Conservation (phyloP, 2,329 filamentous ascomycete genomes). For the Sodiomyces alkalinus region DNA sequence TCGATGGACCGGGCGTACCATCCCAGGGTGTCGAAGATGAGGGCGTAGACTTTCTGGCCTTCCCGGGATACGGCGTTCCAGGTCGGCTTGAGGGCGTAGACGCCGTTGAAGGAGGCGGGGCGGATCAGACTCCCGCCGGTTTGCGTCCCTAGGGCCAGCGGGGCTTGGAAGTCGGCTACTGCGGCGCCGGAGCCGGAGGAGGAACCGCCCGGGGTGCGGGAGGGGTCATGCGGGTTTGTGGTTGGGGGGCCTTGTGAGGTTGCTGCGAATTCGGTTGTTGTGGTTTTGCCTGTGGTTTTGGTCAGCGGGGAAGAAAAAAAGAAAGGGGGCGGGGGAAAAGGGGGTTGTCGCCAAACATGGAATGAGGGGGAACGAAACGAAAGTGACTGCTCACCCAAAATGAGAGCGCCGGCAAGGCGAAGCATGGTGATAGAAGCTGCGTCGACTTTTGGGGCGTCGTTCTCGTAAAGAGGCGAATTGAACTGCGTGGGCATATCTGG, state of each 20-base stretch:
- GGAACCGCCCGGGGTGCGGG: constrained; percentile 51
- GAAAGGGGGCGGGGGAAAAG: neutral
- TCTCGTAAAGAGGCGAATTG: constrained; percentile 38
- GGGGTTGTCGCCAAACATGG: no score
- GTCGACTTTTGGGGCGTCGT: constrained; percentile 29
- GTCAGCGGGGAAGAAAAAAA: no score
- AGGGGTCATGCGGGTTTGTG: constrained; percentile 47
- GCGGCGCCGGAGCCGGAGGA: constrained; percentile 52
- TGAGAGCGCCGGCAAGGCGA: constrained; percentile 37
- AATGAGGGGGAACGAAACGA: no score
- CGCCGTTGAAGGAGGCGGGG: constrained; percentile 48
- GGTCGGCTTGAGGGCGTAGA: constrained; percentile 51
- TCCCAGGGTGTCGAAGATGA: constrained; percentile 47
- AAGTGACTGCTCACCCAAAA: no score
- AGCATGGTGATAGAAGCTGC: constrained; percentile 35
- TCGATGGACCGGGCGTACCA: constrained; percentile 40
- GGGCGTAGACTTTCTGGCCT: constrained; percentile 42
- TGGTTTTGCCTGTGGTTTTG: constrained; percentile 25
- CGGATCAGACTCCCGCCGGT: constrained; percentile 50
- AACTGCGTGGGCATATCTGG: constrained; percentile 41
- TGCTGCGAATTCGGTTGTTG: constrained; percentile 50
- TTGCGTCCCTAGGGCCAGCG: constrained; percentile 47
- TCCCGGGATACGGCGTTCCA: constrained; percentile 49
- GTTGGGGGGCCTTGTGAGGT: constrained; percentile 37
- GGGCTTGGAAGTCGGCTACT: constrained; percentile 48